A percentile compares a stretch with the other conserved stretches of the same genome.
Conservation (phyloP, 1,139 yeast species). For the Torulaspora pretoriensis region DNA sequence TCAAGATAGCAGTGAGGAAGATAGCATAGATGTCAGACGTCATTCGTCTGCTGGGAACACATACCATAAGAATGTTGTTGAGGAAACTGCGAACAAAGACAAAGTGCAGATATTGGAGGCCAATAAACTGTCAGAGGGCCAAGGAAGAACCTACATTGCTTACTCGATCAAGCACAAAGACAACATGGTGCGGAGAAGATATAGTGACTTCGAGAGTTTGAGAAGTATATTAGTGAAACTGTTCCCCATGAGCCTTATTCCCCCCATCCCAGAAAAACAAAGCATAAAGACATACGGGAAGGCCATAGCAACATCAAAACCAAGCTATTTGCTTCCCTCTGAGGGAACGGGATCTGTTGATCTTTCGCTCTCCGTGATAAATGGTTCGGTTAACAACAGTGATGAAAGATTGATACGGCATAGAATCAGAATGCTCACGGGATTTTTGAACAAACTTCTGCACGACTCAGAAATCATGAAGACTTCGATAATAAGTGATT, state of each 20-base stretch:
- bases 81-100: constrained; percentile 7
- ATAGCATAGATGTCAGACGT: constrained; percentile 9
- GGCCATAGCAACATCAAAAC: constrained; percentile 31
- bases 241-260: constrained; percentile 79
- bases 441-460: constrained; percentile 31
- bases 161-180: constrained; percentile 68
- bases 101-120: constrained; percentile 61
- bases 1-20: constrained; percentile 11
- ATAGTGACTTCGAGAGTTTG: constrained; percentile 86
- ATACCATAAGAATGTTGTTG: background rate
- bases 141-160: constrained; percentile 67
- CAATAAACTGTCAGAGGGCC: constrained; percentile 71
- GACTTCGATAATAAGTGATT: constrained; percentile 65
- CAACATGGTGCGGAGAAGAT: constrained; percentile 68
- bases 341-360: constrained; percentile 32
- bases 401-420: constrained; percentile 37
- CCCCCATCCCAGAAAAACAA: constrained; percentile 95
- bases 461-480: constrained; percentile 39
- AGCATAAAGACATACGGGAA: constrained; percentile 33
- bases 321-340: constrained; percentile 31
- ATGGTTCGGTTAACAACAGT: constrained; percentile 29
- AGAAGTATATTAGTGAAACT: constrained; percentile 63
- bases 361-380: constrained; percentile 30
- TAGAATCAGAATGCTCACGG: constrained; percentile 34
- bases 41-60: constrained; percentile 5